Base-by-base conservation (phyloP, 352 stramenopile genomes). In the Globisporangium paddicum region DNA sequence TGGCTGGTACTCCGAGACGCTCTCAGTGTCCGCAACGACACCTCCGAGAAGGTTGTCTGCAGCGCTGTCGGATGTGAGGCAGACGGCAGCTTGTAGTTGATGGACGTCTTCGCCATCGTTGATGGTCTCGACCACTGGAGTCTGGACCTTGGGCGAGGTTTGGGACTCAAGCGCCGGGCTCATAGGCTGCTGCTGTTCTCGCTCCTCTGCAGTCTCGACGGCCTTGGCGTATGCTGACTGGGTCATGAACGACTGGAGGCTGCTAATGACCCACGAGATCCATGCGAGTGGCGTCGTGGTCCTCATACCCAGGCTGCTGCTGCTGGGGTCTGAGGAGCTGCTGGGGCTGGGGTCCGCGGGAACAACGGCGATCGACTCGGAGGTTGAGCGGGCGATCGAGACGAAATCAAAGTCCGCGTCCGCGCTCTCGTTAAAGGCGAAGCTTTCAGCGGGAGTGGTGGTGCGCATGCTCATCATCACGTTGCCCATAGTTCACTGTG, bases 401-500 rank as follows among this genome's bases (percentile, higher is more conserved):
- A 57, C 32, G 35, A 57, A 47, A 10, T 57, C 34, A 19, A 37
- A 57, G 35, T 47, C 35, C 18, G 13, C 50, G 14, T 19, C 16
- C 2, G 13, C n/a, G 14, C 46, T 35, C 9, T 47, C 34, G 10
- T 25, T n/a, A 23, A 37, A 44, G 23, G 46, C 50, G 50, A 57
- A 34, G 18, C 26, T 46, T 1, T 57, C 35, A 2, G 32, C 14
- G 35, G 35, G 11, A 14, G 2, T 5, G 35, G 10, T 35, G 50
- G n/a, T 21, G 50, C 16, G 50, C 11, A 21, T 37, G 50, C 32
- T 47, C 30, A 32, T 57, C 32, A 57, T 14, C 35, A 32, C 47
- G 35, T 57, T 57, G 25, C 50, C 50, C 50, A 57, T 57, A 16
- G 40, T 37, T 18, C 13, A 25, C 5, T n/a, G 16, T n/a, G 8